Base-by-base conservation (phyloP, 257 asterid species). In the Scutellaria barbata region DNA sequence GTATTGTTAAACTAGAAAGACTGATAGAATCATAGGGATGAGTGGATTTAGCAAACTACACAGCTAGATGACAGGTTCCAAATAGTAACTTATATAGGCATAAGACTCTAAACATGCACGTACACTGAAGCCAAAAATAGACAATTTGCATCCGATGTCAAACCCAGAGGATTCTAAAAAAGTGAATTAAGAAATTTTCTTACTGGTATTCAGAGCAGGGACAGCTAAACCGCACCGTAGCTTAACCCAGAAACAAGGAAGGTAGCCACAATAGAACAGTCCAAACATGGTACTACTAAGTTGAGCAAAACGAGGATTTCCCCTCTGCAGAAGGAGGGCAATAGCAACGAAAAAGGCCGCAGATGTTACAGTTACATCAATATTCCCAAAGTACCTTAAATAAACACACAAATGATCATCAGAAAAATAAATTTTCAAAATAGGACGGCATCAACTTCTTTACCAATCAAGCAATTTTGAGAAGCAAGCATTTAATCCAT, bases 231-330 rank as follows among this genome's bases (percentile, higher is more conserved):
- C 86, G 78, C 97, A 91, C 59, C 98, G 87, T 57, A 95, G 85
- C 88, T 92, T 95, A 74, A 95, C 90, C 99, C 99, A 95, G 81
- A 95, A 95, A 81, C 95, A 88, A 73, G 99, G 99, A 78, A 95
- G 99, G 85, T 88, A 95, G 63, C 99, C 99, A 74, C 97, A 88
- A 73, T 92, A 95, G 68, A 95, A 88, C 64, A 95, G 91, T 73
- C 97, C 99, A 84, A 95, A 95, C 90, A 95, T 88, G 75, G 97
- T 79, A 82, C 96, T 92, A 72, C 95, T 88, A 72, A 95, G 96
- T 78, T 95, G 96, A 76, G 98, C 74, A 81, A 95, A 95, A 74
- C 97, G 95, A 63, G 99, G 99, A 83, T 85, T 85, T 66, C 90
- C 88, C 81, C 89, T 87, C 87, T 92, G 99, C 71, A 92, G 66